phyloP scores from a whole-genome alignment of 257 asterid genomes.

The Datura wrightii region DNA sequence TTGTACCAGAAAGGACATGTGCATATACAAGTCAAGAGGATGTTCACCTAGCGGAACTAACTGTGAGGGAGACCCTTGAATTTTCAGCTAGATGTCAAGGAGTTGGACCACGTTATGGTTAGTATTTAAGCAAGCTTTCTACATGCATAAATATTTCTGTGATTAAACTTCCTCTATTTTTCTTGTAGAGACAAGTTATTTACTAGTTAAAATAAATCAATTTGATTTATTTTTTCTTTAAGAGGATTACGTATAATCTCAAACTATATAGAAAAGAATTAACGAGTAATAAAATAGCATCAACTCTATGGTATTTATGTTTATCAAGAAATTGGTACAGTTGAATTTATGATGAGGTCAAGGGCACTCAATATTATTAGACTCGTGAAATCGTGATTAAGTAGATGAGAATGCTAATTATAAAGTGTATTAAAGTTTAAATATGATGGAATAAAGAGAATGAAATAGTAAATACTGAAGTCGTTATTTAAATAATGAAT shows the following conservation, averaged over 20 bases:
- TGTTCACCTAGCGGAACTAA: slow-evolving; percentile 68
- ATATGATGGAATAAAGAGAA: too few species aligned
- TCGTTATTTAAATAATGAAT: too few species aligned
- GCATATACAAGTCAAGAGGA: slow-evolving; percentile 74
- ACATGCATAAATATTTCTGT: too few species aligned
- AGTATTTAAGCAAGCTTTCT: slow-evolving; percentile 31
- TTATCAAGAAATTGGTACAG: too few species aligned
- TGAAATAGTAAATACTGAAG: too few species aligned
- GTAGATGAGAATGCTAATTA: too few species aligned
- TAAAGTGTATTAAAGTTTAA: too few species aligned
- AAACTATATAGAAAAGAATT: neutral
- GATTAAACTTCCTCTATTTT: neutral
- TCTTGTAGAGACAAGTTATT: neutral
- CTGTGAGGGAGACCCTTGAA: slow-evolving; percentile 73
- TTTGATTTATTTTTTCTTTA: neutral
- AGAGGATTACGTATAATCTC: neutral
- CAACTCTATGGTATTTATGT: neutral
- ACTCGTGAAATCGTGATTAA: too few species aligned
- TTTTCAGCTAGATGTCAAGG: slow-evolving; percentile 80
- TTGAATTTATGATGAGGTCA: too few species aligned
- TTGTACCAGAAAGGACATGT: slow-evolving; percentile 61
- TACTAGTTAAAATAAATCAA: neutral
- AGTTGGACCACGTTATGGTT: slow-evolving; percentile 73
- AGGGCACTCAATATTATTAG: too few species aligned
- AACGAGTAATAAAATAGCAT: too few species aligned